These are phyloP conservation scores for Pyrenula massariospora DNA, from an alignment of 495 filamentous ascomycete genomes.

Conservation along the genomic window DNA sequence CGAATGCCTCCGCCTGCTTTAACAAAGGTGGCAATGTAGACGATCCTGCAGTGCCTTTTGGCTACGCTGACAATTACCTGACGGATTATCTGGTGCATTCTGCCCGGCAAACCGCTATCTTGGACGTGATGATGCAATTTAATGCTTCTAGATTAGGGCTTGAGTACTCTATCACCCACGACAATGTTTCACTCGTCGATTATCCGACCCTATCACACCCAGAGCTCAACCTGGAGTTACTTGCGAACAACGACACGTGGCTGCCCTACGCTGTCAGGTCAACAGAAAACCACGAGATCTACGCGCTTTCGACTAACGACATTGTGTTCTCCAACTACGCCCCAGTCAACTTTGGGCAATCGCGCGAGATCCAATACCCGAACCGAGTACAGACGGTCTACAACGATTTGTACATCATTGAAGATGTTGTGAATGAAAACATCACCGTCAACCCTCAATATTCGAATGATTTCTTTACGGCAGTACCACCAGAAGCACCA, in stretches of 20 bases:
- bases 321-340: neutral
- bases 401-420: neutral
- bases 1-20: constrained; percentile 7
- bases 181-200: neutral
- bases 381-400: neutral
- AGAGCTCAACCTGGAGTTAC: neutral
- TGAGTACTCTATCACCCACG: neutral
- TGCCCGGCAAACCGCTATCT: neutral
- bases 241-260: neutral
- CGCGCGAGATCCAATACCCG: neutral
- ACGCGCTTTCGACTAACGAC: neutral
- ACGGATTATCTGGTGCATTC: neutral
- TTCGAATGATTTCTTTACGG: neutral
- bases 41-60: neutral
- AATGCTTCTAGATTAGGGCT: neutral
- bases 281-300: neutral
- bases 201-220: neutral
- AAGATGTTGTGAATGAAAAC: neutral
- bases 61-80: neutral
- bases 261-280: neutral
- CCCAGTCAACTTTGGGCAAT: neutral
- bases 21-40: constrained; percentile 2
- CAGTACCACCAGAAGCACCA: neutral
- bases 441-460: neutral
- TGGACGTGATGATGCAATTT: neutral